These are phyloP conservation scores for Chalciporus pseudorubinellus DNA, from an alignment of 768 basidiomycete genomes.

Conservation along the genomic window DNA sequence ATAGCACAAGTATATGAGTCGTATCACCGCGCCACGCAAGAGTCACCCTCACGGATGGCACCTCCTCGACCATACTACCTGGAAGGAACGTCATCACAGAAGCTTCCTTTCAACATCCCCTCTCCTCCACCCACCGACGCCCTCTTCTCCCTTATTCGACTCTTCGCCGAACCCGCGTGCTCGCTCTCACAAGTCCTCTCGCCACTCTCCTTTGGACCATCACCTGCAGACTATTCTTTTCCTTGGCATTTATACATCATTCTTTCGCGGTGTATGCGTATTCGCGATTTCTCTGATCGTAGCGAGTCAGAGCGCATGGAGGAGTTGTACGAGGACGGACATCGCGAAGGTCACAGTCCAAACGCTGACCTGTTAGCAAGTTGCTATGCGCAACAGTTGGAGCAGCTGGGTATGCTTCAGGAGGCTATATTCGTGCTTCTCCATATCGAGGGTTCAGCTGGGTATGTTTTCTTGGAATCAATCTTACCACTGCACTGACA, in stretches of 20 bases:
- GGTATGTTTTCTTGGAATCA: slow-evolving; percentile 47
- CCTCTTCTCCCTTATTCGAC: slow-evolving; percentile 76
- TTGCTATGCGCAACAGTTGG: slow-evolving; percentile 85
- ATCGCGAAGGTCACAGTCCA: slow-evolving; percentile 73
- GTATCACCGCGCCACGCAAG: slow-evolving; percentile 48
- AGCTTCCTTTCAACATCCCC: slow-evolving; percentile 42
- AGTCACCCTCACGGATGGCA: slow-evolving; percentile 42
- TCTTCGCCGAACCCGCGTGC: slow-evolving; percentile 69
- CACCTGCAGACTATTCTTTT: slow-evolving; percentile 76
- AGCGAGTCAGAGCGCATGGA: slow-evolving; percentile 41
- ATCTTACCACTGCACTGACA: slow-evolving; percentile 3
- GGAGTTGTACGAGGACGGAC: slow-evolving; percentile 39
- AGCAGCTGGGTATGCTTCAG: slow-evolving; percentile 74
- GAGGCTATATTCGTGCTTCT: slow-evolving; percentile 88
- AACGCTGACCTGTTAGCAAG: slow-evolving; percentile 81
- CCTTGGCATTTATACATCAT: slow-evolving; percentile 93
- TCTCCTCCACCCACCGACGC: slow-evolving; percentile 59
- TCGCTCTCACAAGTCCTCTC: slow-evolving; percentile 67
- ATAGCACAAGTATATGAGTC: slow-evolving; percentile 65
- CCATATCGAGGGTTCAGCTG: slow-evolving; percentile 76
- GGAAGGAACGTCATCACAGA: slow-evolving; percentile 28
- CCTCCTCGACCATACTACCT: slow-evolving; percentile 60
- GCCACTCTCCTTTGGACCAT: slow-evolving; percentile 72
- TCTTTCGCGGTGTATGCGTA: slow-evolving; percentile 75
- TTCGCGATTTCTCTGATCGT: slow-evolving; percentile 88